Percentiles rank a stretch among this genome's conserved stretches.
Conservation (phyloP, 768 basidiomycete genomes). For the Hortiboletus flavorubellus region DNA sequence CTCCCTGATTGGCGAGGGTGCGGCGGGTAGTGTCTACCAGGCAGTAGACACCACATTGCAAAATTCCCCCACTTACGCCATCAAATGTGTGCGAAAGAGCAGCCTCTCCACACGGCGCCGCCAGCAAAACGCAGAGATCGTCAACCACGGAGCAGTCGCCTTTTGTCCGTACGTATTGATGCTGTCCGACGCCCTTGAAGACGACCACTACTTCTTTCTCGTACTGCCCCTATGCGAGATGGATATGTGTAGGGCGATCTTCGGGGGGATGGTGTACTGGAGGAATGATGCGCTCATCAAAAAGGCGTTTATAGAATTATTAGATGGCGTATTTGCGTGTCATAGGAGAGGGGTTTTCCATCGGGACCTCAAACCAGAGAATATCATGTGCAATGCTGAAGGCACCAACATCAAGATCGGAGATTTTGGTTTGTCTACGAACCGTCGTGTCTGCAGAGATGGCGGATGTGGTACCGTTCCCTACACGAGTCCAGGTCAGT, state of each 20-base stretch:
- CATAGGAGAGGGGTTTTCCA: constrained; percentile 72
- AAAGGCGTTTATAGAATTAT: constrained; percentile 64
- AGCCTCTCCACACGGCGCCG: constrained; percentile 47
- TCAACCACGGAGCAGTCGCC: constrained; percentile 45
- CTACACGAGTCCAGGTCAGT: constrained; percentile 72
- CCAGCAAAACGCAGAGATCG: constrained; percentile 69
- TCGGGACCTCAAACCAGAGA: constrained; percentile 87
- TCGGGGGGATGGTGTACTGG: constrained; percentile 51
- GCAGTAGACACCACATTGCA: constrained; percentile 52
- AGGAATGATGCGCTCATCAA: constrained; percentile 62
- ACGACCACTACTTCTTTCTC: constrained; percentile 61
- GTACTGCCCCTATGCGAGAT: constrained; percentile 58
- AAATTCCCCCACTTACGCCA: constrained; percentile 48
- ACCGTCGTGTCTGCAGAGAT: constrained; percentile 40
- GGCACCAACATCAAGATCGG: constrained; percentile 57
- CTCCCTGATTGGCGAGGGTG: constrained; percentile 66
- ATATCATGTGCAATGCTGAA: constrained; percentile 58
- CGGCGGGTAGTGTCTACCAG: constrained; percentile 75
- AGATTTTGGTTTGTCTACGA: constrained; percentile 74
- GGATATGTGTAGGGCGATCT: constrained; percentile 58
- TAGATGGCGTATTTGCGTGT: constrained; percentile 75
- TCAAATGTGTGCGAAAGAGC: constrained; percentile 68
- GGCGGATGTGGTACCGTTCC: constrained; percentile 57
- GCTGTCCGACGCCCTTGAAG: constrained; percentile 58
- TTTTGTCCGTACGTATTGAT: constrained; percentile 56